Base-by-base conservation (phyloP, 2,329 filamentous ascomycete genomes). In the Diaporthe batatas region DNA sequence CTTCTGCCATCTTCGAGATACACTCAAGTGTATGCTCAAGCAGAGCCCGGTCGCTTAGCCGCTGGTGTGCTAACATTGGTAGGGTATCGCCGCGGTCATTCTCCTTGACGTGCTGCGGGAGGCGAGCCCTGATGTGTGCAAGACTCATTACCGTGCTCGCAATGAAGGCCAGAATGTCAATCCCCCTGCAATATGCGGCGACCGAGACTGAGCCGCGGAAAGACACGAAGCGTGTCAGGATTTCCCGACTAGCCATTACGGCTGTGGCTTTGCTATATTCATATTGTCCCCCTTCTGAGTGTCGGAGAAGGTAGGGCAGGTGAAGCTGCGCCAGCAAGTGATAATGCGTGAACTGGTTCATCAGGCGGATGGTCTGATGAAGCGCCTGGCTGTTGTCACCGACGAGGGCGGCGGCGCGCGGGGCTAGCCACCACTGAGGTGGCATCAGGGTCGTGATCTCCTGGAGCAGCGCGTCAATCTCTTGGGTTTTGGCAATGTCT, bases 311-410 rank as follows among this genome's bases (percentile, higher is more conserved):
- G 72, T 84, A 84, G 1, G 86, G 86, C 2, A 87, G 75, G 75
- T 88, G 85, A 6, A 86, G 79, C 68, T 83, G 84, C 3, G 80
- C 78, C 12, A 87, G 75, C 10, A 86, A 76, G 59, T 85, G 81
- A 70, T 84, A 82, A 69, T 87, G 82, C 8, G 79, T 77, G 47
- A 87, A 79, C 36, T 87, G 85, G 62, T 81, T 77, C 75, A 83
- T 81, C 1, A 86, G 55, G 2, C 82, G 82, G n/a, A 82, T 62
- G 0, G 80, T 81, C 49, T 84, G 78, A 8, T 73, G 16, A 16
- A 83, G 76, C 1, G 77, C 68, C 21, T 77, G 73, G n/a, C 42
- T 68, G 16, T 77, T 74, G 10, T 75, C 47, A 21, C 64, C 71
- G 36, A 72, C 58, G 21, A 55, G 67, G 14, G 74, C n/a, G 25